These are phyloP conservation scores for Pichia sp. DNA, from an alignment of 1,139 yeast species.

Conservation along the genomic window DNA sequence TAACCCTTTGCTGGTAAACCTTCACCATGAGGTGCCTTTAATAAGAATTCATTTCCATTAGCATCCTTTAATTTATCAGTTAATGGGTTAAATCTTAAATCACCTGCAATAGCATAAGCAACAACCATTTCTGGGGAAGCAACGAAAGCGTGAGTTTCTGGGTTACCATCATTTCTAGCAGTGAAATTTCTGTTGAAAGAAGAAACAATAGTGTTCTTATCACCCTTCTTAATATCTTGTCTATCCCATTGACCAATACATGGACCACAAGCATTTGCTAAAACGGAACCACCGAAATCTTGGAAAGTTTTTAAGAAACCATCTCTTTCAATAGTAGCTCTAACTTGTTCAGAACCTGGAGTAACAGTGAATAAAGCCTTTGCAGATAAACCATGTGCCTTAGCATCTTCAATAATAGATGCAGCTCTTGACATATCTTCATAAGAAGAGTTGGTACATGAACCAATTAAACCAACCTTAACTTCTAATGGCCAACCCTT, in stretches of 20 bases:
- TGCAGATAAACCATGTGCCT: conserved; percentile 81
- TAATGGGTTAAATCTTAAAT: conserved; percentile 95
- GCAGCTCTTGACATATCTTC: conserved; percentile 99
- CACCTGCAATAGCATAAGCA: conserved; percentile 95
- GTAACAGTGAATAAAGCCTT: conserved; percentile 90
- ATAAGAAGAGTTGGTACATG: conserved; percentile 98
- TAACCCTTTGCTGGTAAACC: conserved; percentile 92
- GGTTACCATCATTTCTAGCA: conserved; percentile 98
- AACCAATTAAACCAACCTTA: conserved; percentile 94
- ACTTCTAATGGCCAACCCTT: conserved; percentile 94
- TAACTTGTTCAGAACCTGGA: conserved; percentile 98
- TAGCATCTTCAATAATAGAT: conserved; percentile 87
- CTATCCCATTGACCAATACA: conserved; percentile 99
- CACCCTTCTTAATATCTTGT: conserved; percentile 95
- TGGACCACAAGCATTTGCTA: conserved; percentile 99
- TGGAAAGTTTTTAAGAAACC: conserved; percentile 87
- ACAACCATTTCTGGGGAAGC: conserved; percentile 98
- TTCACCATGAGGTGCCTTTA: conserved; percentile 82
- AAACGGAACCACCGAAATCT: conserved; percentile 89
- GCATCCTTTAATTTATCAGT: conserved; percentile 92
- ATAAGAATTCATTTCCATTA: conserved; percentile 92
- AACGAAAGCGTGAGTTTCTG: conserved; percentile 95
- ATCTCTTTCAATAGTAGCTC: conserved; percentile 98
- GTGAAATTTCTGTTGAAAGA: conserved; percentile 99
- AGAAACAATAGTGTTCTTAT: conserved; percentile 95